Conservation (phyloP, 2,329 filamentous ascomycete species). For the Penicillium griseofulvum region DNA sequence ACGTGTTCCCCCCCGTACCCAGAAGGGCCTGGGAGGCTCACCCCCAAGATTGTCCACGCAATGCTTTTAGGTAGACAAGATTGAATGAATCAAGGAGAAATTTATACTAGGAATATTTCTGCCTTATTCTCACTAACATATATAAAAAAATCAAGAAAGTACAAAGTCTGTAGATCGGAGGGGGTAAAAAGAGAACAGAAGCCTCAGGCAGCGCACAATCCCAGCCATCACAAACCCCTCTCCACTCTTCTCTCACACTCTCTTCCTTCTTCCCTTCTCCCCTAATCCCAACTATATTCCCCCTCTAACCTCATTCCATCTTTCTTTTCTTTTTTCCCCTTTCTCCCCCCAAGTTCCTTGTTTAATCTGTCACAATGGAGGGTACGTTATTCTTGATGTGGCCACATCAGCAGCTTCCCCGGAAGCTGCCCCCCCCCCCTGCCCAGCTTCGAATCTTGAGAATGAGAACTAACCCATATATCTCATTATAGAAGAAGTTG, state of each 20-base stretch:
- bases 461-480: constrained; percentile 39
- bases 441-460: constrained; percentile 12
- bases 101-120: neutral
- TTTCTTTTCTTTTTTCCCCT: constrained; percentile 33
- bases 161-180: constrained; percentile 1
- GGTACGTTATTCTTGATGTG: constrained; percentile 53
- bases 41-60: constrained; percentile 6
- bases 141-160: neutral
- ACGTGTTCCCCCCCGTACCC: constrained; percentile 3
- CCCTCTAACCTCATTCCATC: constrained; percentile 42
- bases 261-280: constrained; percentile 22
- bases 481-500: constrained; percentile 85
- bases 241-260: constrained; percentile 18
- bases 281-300: constrained; percentile 22
- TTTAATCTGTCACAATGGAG: constrained; percentile 56
- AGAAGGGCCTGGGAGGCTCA: constrained; percentile 7
- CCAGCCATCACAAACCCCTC: constrained; percentile 31
- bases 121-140: neutral
- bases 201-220: constrained; percentile 16
- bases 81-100: neutral
- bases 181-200: neutral
- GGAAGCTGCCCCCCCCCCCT: constrained; percentile 17
- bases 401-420: constrained; percentile 30
- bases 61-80: constrained; percentile 6
- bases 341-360: constrained; percentile 27